Evolutionary conservation across 176 grass and related monocot genomes (phyloP), one percentile per base, ranked within the genome.

Genomic region (Musa troglodytarum): DNA sequence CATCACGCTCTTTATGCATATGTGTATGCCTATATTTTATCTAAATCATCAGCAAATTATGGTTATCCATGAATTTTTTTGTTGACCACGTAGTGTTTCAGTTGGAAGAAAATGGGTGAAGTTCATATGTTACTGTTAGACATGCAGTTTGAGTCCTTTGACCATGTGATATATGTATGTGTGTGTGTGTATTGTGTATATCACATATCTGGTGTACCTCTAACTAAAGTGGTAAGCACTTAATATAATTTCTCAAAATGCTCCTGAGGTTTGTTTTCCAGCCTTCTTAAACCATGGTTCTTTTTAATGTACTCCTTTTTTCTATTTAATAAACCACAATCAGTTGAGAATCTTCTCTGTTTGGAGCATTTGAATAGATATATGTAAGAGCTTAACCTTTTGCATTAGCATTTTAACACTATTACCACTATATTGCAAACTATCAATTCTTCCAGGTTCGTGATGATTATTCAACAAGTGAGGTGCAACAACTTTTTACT

Each of bases 401-500:
- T 19, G 16, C 34, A 50, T n/a, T 34, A 50, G 34, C 10, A 50
- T 11, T 70, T 70, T 20, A 20, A 70, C 34, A 11, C 12, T 10
- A 20, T 50, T 21, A 10, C 11, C 26, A 50, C 10, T 25, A 51
- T 70, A 70, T 52, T 51, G 51, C 1, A 70, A 20, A 43, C 14
- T 50, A 28, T 50, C 16, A n/a, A 19, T 70, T 51, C 68, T 50
- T 79, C 26, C 85, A 97, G 94, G 86, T 79, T 83, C 77, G 54
- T 78, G 87, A 79, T 79, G 81, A 74, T 80, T 64, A 79, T 78
- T 91, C 82, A 71, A 63, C 52, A n/a, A 61, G 81, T 21, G 70
- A 76, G 25, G 77, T 68, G 65, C 61, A 72, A 68, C 86, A 97
- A 29, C 68, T 85, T 22, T 90, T 90, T 58, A 76, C 74, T 17